A percentile compares a stretch with the other conserved stretches of the same genome.
Evolutionary conservation across 352 stramenopile species (phyloP).

Genomic region (Phytophthora boehmeriae): DNA sequence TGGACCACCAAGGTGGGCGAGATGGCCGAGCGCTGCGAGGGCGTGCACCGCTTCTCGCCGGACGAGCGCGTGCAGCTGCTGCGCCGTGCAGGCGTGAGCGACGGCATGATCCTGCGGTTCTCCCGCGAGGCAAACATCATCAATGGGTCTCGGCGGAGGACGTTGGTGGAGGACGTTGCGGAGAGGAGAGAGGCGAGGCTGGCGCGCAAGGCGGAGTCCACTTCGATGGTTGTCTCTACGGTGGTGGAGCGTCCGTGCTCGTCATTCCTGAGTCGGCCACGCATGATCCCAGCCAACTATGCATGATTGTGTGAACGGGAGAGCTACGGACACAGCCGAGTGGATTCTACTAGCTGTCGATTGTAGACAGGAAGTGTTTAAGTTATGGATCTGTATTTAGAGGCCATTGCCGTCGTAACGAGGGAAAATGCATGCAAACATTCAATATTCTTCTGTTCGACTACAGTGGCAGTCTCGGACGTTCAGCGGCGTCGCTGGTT

Average conservation of each 20-base stretch:
- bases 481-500: too few relatives aligned
- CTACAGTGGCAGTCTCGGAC: too few relatives aligned
- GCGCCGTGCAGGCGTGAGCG: conserved; percentile 52
- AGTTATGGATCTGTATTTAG: conserved; percentile 30
- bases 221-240: conserved; percentile 1
- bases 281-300: conserved; percentile 77
- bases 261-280: conserved; percentile 43
- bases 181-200: conserved; percentile 39
- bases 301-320: conserved; percentile 25
- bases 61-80: conserved; percentile 59
- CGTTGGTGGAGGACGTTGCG: conserved; percentile 48
- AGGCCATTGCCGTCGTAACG: too few relatives aligned
- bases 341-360: neutral
- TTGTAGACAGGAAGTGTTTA: conserved; percentile 21
- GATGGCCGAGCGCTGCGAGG: conserved; percentile 66
- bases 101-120: conserved; percentile 73
- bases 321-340: too few relatives aligned
- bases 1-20: conserved; percentile 67
- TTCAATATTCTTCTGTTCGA: too few relatives aligned
- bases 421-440: too few relatives aligned
- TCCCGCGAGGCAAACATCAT: conserved; percentile 72
- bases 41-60: conserved; percentile 58
- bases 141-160: conserved; percentile 54
- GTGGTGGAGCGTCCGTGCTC: conserved; percentile 37
- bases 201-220: conserved; percentile 30